A percentile compares a stretch with the other conserved stretches of the same genome.
phyloP scores from a whole-genome alignment of 2,329 filamentous ascomycete genomes.

The Fusarium luffae region DNA sequence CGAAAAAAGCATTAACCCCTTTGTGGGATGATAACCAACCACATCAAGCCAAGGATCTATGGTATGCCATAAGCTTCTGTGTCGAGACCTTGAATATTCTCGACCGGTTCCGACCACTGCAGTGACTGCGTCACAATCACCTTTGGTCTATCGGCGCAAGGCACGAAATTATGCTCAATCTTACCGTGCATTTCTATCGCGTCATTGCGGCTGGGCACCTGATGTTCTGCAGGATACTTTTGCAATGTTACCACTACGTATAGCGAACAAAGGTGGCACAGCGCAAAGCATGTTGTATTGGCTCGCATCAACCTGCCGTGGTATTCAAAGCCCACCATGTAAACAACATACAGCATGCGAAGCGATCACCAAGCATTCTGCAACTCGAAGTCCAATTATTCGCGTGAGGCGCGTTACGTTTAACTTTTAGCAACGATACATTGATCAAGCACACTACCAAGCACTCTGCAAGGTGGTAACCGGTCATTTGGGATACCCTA shows the following conservation, averaged over 20 bases:
- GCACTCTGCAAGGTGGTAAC: not conserved
- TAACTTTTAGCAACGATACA: not conserved
- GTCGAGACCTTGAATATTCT: conserved; percentile 26
- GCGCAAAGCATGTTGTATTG: conserved; percentile 38
- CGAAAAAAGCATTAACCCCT: conserved; percentile 39
- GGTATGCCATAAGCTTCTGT: conserved; percentile 33
- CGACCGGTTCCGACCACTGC: conserved; percentile 19
- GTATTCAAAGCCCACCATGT: conserved; percentile 18
- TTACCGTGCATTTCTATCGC: conserved; percentile 43
- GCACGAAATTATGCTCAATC: conserved; percentile 42
- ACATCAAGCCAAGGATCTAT: conserved; percentile 28
- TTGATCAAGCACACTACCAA: not conserved
- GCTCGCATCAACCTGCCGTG: conserved; percentile 26
- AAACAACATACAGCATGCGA: conserved; percentile 19
- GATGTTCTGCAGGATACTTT: conserved; percentile 43
- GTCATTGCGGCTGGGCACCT: conserved; percentile 44
- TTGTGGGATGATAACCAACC: conserved; percentile 38
- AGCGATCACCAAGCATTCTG: not conserved
- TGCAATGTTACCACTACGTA: conserved; percentile 38
- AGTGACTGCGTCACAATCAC: conserved; percentile 27
- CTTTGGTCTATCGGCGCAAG: conserved; percentile 31
- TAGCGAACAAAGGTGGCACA: conserved; percentile 42
- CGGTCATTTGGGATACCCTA: conserved; percentile 19
- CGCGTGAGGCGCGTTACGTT: conserved; percentile 21
- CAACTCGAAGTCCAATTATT: conserved; percentile 20